Conservation (phyloP, 2,329 filamentous ascomycete species). For the Emmonsiellopsis sp. region DNA sequence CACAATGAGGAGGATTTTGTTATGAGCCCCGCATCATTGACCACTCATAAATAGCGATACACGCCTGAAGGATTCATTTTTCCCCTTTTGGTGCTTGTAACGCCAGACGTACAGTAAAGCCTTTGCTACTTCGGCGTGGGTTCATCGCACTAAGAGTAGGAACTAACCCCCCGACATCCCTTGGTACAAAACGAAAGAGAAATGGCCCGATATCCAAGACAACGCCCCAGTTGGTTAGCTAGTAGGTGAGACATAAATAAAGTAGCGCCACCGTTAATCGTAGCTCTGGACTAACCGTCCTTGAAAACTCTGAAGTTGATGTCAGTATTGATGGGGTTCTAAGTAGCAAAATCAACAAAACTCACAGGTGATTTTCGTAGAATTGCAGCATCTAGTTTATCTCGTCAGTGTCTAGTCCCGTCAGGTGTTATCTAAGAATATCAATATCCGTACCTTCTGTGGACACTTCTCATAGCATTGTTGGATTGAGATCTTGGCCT, state of each 20-base stretch:
- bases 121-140: too few relatives aligned
- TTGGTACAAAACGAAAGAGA: too few relatives aligned
- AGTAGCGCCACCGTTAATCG: background rate
- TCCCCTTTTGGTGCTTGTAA: too few relatives aligned
- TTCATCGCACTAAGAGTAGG: too few relatives aligned
- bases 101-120: too few relatives aligned
- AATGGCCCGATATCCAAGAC: background rate
- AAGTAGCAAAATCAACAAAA: constrained; percentile 1
- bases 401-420: background rate
- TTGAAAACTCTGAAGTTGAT: constrained; percentile 25
- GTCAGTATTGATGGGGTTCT: constrained; percentile 7
- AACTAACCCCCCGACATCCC: too few relatives aligned
- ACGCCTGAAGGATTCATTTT: background rate
- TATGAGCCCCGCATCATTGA: background rate
- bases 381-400: constrained; percentile 36
- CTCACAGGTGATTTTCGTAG: constrained; percentile 40
- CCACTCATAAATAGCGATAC: background rate
- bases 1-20: background rate
- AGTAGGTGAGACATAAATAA: background rate
- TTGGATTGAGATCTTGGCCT: constrained; percentile 31
- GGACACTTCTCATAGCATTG: constrained; percentile 36
- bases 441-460: constrained; percentile 21
- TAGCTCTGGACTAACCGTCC: constrained; percentile 14
- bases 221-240: too few relatives aligned
- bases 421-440: background rate